Evolutionary conservation across 1,284 basidiomycete species (phyloP).

Genomic region (Cryptococcus sp.): DNA sequence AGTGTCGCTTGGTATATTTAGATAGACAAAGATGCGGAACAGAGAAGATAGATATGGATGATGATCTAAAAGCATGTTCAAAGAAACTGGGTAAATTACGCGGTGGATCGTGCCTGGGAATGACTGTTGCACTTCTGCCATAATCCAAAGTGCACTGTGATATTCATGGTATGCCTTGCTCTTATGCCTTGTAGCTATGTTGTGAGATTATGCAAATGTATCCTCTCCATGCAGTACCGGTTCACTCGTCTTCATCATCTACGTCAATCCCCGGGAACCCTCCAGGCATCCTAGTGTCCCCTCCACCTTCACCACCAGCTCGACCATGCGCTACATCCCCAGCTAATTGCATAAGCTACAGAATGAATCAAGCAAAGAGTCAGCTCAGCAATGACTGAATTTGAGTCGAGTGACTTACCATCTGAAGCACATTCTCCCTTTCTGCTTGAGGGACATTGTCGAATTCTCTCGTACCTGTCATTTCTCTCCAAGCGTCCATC

Average conservation of each 20-base stretch:
- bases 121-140: no score
- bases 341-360: constrained; percentile 21
- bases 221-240: neutral
- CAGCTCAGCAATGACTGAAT: neutral
- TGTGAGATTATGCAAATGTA: no score
- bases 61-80: no score
- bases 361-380: neutral
- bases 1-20: no score
- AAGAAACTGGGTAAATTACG: no score
- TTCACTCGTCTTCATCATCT: neutral
- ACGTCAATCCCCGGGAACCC: constrained; percentile 29
- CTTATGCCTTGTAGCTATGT: no score
- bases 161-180: no score
- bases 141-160: no score
- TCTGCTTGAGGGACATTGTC: constrained; percentile 27
- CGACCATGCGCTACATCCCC: constrained; percentile 8
- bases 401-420: constrained; percentile 18
- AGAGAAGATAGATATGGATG: no score
- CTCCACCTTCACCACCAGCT: constrained; percentile 2
- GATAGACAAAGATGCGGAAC: no score
- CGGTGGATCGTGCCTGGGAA: no score
- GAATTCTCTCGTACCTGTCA: constrained; percentile 25
- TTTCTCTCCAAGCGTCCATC: constrained; percentile 16
- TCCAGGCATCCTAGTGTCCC: constrained; percentile 30
- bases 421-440: constrained; percentile 29